Percentiles rank a stretch among this genome's conserved stretches.
Evolutionary conservation across 2,329 filamentous ascomycete genomes (phyloP).

Genomic region (Amauroascus verrucosus): DNA sequence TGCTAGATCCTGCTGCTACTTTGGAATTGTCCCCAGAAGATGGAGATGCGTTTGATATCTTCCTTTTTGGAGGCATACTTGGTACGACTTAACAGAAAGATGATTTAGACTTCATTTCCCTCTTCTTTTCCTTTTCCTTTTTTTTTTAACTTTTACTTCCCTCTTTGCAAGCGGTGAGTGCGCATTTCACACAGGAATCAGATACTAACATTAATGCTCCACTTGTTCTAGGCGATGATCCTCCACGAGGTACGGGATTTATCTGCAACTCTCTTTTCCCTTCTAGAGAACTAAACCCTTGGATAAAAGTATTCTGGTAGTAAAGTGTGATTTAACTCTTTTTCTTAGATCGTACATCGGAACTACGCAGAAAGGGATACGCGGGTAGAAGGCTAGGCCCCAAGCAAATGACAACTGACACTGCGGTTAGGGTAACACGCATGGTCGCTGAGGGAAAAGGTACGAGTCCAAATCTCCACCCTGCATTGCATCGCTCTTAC

Average conservation of each 20-base stretch:
- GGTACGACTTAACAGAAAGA: slow-evolving; percentile 45
- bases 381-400: slow-evolving; percentile 76
- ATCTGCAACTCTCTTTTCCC: neutral
- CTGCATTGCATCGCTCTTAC: neutral
- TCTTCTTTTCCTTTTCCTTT: neutral
- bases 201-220: neutral
- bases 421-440: slow-evolving; percentile 84
- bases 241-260: slow-evolving; percentile 75
- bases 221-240: slow-evolving; percentile 65
- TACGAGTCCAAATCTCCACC: slow-evolving; percentile 31
- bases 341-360: slow-evolving; percentile 73
- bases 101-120: neutral
- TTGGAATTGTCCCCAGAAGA: slow-evolving; percentile 77
- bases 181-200: neutral
- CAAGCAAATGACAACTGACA: slow-evolving; percentile 97
- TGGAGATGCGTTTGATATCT: slow-evolving; percentile 72
- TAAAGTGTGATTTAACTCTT: neutral
- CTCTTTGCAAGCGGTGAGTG: neutral
- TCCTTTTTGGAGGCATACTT: slow-evolving; percentile 91
- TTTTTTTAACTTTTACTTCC: too few relatives aligned
- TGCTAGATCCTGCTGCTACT: slow-evolving; percentile 75
- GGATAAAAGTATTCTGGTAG: neutral
- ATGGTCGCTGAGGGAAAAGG: slow-evolving; percentile 77
- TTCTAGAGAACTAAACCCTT: neutral
- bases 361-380: slow-evolving; percentile 88